Percentiles rank a stretch among this genome's conserved stretches.
phyloP scores from a whole-genome alignment of 106 monocot species.

The Triglochin maritima region DNA sequence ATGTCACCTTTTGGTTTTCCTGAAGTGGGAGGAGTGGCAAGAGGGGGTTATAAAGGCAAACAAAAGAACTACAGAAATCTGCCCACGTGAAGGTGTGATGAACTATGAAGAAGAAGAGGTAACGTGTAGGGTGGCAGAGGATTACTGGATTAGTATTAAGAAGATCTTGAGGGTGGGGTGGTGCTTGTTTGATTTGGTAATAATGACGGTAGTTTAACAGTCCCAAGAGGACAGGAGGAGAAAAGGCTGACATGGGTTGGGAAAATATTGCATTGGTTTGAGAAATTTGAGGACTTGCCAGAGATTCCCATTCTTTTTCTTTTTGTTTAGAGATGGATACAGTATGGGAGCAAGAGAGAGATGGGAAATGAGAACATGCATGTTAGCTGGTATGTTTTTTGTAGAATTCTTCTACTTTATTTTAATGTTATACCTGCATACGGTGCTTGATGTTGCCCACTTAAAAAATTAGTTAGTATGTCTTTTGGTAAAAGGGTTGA shows the following conservation, averaged over 20 bases:
- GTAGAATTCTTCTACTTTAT: too few relatives aligned
- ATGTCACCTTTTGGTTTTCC: background rate
- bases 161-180: background rate
- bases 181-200: slow-evolving; percentile 7
- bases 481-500: too few relatives aligned
- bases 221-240: background rate
- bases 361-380: background rate
- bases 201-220: background rate
- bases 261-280: background rate
- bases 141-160: background rate
- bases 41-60: slow-evolving; percentile 1
- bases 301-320: background rate
- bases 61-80: background rate
- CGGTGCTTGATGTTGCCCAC: too few relatives aligned
- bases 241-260: background rate
- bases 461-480: too few relatives aligned
- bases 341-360: background rate
- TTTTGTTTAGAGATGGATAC: background rate
- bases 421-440: background rate
- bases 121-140: slow-evolving; percentile 1
- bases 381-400: background rate
- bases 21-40: background rate
- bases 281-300: background rate
- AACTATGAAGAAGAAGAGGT: background rate
- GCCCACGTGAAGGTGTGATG: slow-evolving; percentile 16